Conservation (phyloP, 1,284 basidiomycete species). For the Exobasidium cylindrosporum region DNA sequence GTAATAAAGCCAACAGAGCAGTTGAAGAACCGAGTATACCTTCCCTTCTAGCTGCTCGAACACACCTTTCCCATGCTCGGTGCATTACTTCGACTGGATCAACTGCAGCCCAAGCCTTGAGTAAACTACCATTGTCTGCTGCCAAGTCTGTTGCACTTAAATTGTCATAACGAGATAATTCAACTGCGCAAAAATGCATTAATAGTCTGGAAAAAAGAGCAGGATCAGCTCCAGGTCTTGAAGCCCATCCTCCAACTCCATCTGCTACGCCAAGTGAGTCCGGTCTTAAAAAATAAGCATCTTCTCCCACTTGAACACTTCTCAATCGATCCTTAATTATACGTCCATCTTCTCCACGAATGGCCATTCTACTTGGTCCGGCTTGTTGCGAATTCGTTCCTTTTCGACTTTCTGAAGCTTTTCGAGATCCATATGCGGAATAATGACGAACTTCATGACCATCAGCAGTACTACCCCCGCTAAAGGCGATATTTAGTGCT, state of each 20-base stretch:
- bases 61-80: conserved; percentile 61
- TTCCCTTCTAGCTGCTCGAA: conserved; percentile 56
- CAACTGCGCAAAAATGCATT: conserved; percentile 76
- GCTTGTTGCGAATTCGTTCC: not conserved
- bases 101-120: conserved; percentile 34
- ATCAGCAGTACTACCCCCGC: conserved; percentile 15
- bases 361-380: conserved; percentile 17
- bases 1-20: conserved; percentile 61
- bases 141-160: conserved; percentile 18
- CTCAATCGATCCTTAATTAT: conserved; percentile 47
- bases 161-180: conserved; percentile 50
- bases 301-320: conserved; percentile 76
- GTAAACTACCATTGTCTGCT: conserved; percentile 33
- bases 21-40: conserved; percentile 62
- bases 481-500: conserved; percentile 4
- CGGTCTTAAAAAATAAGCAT: conserved; percentile 75
- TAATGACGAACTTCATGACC: conserved; percentile 6
- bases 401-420: not conserved
- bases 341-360: conserved; percentile 40
- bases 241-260: conserved; percentile 81
- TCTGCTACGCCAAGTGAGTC: conserved; percentile 85
- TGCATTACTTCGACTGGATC: conserved; percentile 64
- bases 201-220: conserved; percentile 78
- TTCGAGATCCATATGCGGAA: not conserved
- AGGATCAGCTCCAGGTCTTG: conserved; percentile 61